Conservation (phyloP, 805 yeast genomes). For the Spathaspora gorwiae region DNA sequence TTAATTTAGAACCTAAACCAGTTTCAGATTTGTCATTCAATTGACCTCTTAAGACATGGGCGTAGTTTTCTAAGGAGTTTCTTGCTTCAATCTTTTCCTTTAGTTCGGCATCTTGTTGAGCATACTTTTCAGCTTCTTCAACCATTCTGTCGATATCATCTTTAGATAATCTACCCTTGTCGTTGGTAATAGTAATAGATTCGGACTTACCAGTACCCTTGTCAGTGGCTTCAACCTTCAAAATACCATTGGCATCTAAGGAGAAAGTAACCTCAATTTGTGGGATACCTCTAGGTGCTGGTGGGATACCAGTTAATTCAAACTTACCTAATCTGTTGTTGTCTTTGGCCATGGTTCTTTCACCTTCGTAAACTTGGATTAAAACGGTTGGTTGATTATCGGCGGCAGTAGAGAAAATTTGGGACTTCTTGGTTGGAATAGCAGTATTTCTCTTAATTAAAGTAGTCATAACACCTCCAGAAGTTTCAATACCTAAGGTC, state of each 20-base stretch:
- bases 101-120: slow-evolving; percentile 43
- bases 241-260: slow-evolving; percentile 99
- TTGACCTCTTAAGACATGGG: slow-evolving; percentile 45
- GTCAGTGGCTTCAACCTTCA: slow-evolving; percentile 98
- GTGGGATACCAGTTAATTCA: slow-evolving; percentile 97
- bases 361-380: slow-evolving; percentile 99
- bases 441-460: slow-evolving; percentile 99
- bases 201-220: slow-evolving; percentile 98
- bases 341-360: slow-evolving; percentile 97
- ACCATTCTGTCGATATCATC: slow-evolving; percentile 98
- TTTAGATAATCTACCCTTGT: slow-evolving; percentile 95
- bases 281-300: slow-evolving; percentile 98
- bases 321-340: slow-evolving; percentile 98
- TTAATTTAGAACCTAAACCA: slow-evolving; percentile 69
- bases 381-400: slow-evolving; percentile 98
- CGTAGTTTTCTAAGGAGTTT: slow-evolving; percentile 44
- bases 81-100: slow-evolving; percentile 40
- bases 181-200: slow-evolving; percentile 97
- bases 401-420: slow-evolving; percentile 97
- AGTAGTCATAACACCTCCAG: slow-evolving; percentile 98
- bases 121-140: slow-evolving; percentile 91
- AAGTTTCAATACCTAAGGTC: slow-evolving; percentile 99
- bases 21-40: slow-evolving; percentile 32
- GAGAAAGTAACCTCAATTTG: slow-evolving; percentile 98
- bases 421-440: slow-evolving; percentile 97